Evolutionary conservation across 1,284 basidiomycete species (phyloP), one percentile per base, ranked within the genome.

Genomic region (Singerocomus inundabilis): DNA sequence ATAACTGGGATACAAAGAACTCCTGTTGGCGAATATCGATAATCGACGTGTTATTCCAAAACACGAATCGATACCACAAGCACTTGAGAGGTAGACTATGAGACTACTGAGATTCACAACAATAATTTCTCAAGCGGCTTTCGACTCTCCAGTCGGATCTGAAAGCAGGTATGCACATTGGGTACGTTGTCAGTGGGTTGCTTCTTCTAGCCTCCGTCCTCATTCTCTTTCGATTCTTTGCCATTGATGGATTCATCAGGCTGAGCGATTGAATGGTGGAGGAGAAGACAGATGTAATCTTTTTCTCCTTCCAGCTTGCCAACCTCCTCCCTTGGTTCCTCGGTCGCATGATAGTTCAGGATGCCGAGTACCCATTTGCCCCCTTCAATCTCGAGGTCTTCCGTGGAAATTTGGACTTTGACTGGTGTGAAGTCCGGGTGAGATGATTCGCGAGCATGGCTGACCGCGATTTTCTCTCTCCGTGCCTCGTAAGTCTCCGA

Each of bases 281-380:
- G 54, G 26, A 59, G 58, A 40, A 46, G 61, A 15, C 51, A 53
- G 2, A 59, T 49, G 8, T 59, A 59, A 9, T 49, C 39, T 26
- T 21, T 61, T 0, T 16, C 44, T 8, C 57, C 48, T 28, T 58
- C 56, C 3, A 61, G 47, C 34, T 53, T 58, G 16, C 58, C 59
- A 8, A 44, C 44, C 35, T 33, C 13, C 1, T 53, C 57, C 24
- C 46, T 33, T 28, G 58, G 53, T 6, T 44, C 36, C 16, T 56
- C 56, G 6, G 49, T 48, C 9, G 24, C 42, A 11, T 21, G 56
- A 36, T 59, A 59, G 46, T 61, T 59, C 7, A 59, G 18, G 18
- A 59, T 59, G 3, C 57, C 57, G 5, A 59, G 47, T 11, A 53
- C 56, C 59, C 57, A 59, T 25, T 53, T 37, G 21, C 42, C 34